Evolutionary conservation across 1,284 basidiomycete genomes (phyloP), one percentile per base, ranked within the genome.

Genomic region (Boletus sp.): DNA sequence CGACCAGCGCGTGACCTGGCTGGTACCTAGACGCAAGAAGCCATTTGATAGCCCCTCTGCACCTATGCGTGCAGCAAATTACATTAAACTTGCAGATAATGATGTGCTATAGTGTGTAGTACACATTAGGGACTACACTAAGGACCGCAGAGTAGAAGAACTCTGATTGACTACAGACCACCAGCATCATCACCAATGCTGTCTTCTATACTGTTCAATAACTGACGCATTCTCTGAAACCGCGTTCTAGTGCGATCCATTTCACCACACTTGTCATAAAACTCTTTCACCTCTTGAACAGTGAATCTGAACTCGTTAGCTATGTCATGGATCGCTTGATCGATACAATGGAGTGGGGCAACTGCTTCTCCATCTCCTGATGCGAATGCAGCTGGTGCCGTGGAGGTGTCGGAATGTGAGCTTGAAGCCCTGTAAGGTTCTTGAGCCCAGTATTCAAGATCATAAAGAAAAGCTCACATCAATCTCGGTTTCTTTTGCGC

Each of bases 1-100:
- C 8, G 17, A 37, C 33, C 34, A 25, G 19, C 12, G 10, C 22
- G 3, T 54, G 35, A 58, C 38, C 29, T 40, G 25, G 30, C 16
- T 8, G 32, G 26, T 46, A 34, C 19, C 50, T 29, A 91, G 89
- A 65, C 80, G 84, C 57, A 76, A 81, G 41, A 89, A 87, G 59
- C 79, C 82, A 2, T 85, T 83, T 56, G 81, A 85, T 43, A 89
- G 86, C 56, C 88, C 88, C 20, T 79, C 86, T 22, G 88, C 88
- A 8, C 88, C 88, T 7, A 70, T 68, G 17, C 74, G 87, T 53
- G 78, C 74, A 34, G 82, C 78, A 26, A 80, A 85, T 54, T 77
- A 82, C 60, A 82, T 82, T 50, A 66, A 82, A 25, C 66, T 85
- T 33, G 46, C 53, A 16, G 64, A 65, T 29, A 57, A 46, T 2